Evolutionary conservation across 192 early-diverging fungal species (phyloP).

Genomic region (Coemansia sp.): DNA sequence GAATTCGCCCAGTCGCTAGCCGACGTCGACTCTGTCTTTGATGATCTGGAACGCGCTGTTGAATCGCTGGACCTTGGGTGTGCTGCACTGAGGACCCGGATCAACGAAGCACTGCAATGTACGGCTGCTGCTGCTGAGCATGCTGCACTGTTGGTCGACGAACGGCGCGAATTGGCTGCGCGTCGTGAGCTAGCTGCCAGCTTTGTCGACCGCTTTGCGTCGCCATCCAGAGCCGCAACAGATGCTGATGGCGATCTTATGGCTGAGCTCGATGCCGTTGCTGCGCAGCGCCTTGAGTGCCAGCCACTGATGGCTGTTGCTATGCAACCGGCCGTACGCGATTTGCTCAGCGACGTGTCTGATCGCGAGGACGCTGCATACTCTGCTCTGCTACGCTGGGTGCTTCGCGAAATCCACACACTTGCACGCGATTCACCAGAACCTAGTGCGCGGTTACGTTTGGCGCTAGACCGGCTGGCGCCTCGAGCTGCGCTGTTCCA

Average conservation of each 20-base stretch:
- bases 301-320: constrained; percentile 23
- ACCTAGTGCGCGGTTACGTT: constrained; percentile 15
- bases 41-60: constrained; percentile 28
- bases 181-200: constrained; percentile 9
- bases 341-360: constrained; percentile 25
- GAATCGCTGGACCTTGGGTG: constrained; percentile 24
- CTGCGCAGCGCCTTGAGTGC: constrained; percentile 18
- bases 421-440: constrained; percentile 28
- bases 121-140: constrained; percentile 25
- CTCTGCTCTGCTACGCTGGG: constrained; percentile 32
- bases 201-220: constrained; percentile 20
- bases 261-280: constrained; percentile 19
- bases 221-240: neutral
- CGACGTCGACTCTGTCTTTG: constrained; percentile 32
- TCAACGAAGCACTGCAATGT: constrained; percentile 19
- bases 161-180: constrained; percentile 24
- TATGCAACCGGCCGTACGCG: constrained; percentile 18
- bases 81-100: constrained; percentile 10
- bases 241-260: neutral
- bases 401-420: constrained; percentile 15
- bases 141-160: constrained; percentile 28
- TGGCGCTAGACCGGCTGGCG: constrained; percentile 28
- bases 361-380: constrained; percentile 26
- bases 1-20: constrained; percentile 33
- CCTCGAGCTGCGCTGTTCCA: constrained; percentile 27